phyloP scores from a whole-genome alignment of 768 basidiomycete genomes.

The Tulasnella sp. region DNA sequence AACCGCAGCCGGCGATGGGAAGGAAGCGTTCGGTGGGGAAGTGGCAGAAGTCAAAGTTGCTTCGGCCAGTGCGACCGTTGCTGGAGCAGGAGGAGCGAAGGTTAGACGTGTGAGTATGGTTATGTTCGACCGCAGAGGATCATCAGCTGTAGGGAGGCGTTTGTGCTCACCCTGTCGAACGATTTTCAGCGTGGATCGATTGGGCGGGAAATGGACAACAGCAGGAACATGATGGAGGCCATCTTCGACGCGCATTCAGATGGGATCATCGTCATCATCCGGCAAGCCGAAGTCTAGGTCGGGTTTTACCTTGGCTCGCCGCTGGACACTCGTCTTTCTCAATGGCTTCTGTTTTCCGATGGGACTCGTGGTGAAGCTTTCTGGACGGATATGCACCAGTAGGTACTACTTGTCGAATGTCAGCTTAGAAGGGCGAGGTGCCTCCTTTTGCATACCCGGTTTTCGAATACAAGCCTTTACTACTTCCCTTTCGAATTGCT shows the following conservation, averaged over 20 bases:
- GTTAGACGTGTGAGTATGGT: neutral
- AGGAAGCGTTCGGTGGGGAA: neutral
- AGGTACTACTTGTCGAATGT: no score
- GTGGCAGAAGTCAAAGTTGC: neutral
- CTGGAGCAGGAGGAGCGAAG: neutral
- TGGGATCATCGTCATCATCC: conserved; percentile 68
- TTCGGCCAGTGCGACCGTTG: neutral
- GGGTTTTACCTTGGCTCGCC: neutral
- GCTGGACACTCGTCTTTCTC: no score
- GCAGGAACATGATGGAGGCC: conserved; percentile 53
- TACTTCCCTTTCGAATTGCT: no score
- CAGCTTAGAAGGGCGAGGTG: no score
- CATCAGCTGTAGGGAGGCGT: no score
- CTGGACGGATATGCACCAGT: no score
- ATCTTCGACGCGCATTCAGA: conserved; percentile 82
- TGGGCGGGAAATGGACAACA: conserved; percentile 24
- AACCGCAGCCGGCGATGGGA: neutral
- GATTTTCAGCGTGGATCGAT: conserved; percentile 4
- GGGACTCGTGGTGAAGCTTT: no score
- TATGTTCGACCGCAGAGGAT: no score
- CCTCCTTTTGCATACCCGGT: no score
- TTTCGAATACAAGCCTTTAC: no score
- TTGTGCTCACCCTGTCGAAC: no score
- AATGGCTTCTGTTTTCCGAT: no score
- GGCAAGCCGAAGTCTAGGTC: conserved; percentile 30